A percentile compares a stretch with the other conserved stretches of the same genome.
Conservation (phyloP, 2,329 filamentous ascomycete species). For the Xylariaceae sp. region DNA sequence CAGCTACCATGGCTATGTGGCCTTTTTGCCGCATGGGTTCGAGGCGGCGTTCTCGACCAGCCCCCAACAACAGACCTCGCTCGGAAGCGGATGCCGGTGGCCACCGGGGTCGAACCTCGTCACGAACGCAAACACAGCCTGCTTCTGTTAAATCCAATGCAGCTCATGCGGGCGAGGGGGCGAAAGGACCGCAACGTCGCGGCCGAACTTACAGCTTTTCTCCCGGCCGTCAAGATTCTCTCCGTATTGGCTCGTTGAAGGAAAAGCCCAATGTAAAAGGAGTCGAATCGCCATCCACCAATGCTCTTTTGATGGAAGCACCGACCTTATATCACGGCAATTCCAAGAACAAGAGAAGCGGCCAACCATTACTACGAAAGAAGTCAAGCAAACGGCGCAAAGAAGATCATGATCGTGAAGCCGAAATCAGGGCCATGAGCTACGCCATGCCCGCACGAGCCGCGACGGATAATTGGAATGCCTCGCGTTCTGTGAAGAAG, state of each 20-base stretch:
- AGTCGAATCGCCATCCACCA: conserved; percentile 16
- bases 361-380: conserved; percentile 57
- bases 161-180: conserved; percentile 19
- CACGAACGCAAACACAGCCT: conserved; percentile 28
- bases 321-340: conserved; percentile 51
- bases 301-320: conserved; percentile 32
- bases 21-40: conserved; percentile 72
- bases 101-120: conserved; percentile 19
- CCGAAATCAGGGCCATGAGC: conserved; percentile 82
- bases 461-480: conserved; percentile 52
- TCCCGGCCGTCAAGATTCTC: conserved; percentile 51
- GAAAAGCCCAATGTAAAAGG: conserved; percentile 24
- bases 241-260: conserved; percentile 37
- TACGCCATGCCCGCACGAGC: conserved; percentile 61
- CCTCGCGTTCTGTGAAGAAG: conserved; percentile 54
- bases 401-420: conserved; percentile 72
- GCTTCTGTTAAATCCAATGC: conserved; percentile 24
- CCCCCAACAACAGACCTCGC: conserved; percentile 20
- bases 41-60: conserved; percentile 50
- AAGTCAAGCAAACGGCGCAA: conserved; percentile 74
- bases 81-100: conserved; percentile 18
- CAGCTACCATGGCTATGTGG: conserved; percentile 67
- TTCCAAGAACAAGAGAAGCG: conserved; percentile 54
- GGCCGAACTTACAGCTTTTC: conserved; percentile 57
- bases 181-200: conserved; percentile 39